phyloP scores from a whole-genome alignment of 495 filamentous ascomycete species.

The Friedmanniomyces simplex region DNA sequence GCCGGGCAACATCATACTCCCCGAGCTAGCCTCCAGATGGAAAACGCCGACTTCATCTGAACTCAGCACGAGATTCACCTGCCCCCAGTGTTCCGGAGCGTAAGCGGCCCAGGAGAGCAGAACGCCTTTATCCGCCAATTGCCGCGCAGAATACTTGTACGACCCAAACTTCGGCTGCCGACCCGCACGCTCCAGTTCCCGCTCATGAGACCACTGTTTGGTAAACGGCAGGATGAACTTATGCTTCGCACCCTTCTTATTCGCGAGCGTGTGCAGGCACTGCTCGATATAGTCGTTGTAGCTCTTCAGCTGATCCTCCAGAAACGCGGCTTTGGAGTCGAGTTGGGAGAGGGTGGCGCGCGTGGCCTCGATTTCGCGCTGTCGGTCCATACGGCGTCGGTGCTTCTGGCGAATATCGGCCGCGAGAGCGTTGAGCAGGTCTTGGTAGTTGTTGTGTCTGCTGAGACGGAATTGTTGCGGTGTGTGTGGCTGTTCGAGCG shows the following conservation, averaged over 20 bases:
- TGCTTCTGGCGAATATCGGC: conserved; percentile 96
- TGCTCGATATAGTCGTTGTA: conserved; percentile 99
- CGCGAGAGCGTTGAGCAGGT: conserved; percentile 91
- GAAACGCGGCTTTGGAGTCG: conserved; percentile 81
- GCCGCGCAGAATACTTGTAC: conserved; percentile 89
- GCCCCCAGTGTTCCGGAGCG: conserved; percentile 75
- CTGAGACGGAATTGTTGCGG: conserved; percentile 60
- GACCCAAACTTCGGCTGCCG: conserved; percentile 93
- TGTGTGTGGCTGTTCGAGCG: conserved; percentile 50
- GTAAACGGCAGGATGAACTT: conserved; percentile 93
- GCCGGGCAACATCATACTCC: conserved; percentile 91
- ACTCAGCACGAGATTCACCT: conserved; percentile 84
- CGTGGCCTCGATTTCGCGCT: conserved; percentile 82
- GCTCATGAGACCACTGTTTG: conserved; percentile 96
- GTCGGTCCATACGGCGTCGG: conserved; percentile 76
- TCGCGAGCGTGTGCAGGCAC: conserved; percentile 96
- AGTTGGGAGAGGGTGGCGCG: conserved; percentile 72
- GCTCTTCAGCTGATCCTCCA: conserved; percentile 88
- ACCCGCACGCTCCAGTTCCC: conserved; percentile 80
- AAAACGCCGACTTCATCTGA: conserved; percentile 94
- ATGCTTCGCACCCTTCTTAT: conserved; percentile 88
- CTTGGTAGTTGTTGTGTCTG: conserved; percentile 90
- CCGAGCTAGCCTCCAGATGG: conserved; percentile 78
- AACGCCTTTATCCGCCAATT: conserved; percentile 85
- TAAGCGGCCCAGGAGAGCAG: conserved; percentile 81